Base-by-base conservation (phyloP, 768 basidiomycete species). In the Kwoniella europaea region DNA sequence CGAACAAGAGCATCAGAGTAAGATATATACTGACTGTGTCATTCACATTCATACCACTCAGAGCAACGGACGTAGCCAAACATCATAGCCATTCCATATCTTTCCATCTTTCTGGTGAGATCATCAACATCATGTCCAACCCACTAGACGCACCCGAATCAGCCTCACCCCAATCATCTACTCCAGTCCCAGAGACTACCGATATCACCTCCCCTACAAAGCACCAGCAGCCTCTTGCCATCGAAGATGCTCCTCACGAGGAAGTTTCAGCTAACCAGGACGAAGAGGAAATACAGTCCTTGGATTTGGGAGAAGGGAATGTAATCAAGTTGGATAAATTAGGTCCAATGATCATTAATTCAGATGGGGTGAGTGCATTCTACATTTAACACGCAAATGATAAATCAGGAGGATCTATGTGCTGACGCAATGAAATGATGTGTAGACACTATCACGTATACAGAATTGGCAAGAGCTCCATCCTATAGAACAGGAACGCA, bases 331-430 rank as follows among this genome's bases (percentile, higher is more conserved):
- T 90, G 6, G 89, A 90, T 69, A 85, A 84, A 20, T 85, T 91
- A 13, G 90, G 89, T 1, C 90, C 90, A 0, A 86, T 91, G 85
- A 88, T 91, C 55, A 88, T 90, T 52, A 90, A 90, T 77, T 87
- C 84, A 53, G 87, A 91, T 83, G 90, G 89, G 63, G 89, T 90
- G 78, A 67, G 87, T 84, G 16, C 4, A 24, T 59, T 22, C 42
- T 59, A 9, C 10, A 27, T 24, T 3, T 41, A 27, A 24, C 24
- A 9, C 15, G 0, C 10, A 35, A 15, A 29, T 13, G 44, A 29
- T 4, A 42, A 7, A 63, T 61, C 59, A 29, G 35, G 9, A 59
- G 16, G 15, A 6, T 18, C 24, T 4, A 27, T 43, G 43, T 50
- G 50, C 68, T 66, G 63, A 62, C 52, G 63, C 9, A 3, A 13